Percentiles rank a stretch among this genome's conserved stretches.
phyloP scores from a whole-genome alignment of 2,329 filamentous ascomycete genomes.

The Microsporum canis region DNA sequence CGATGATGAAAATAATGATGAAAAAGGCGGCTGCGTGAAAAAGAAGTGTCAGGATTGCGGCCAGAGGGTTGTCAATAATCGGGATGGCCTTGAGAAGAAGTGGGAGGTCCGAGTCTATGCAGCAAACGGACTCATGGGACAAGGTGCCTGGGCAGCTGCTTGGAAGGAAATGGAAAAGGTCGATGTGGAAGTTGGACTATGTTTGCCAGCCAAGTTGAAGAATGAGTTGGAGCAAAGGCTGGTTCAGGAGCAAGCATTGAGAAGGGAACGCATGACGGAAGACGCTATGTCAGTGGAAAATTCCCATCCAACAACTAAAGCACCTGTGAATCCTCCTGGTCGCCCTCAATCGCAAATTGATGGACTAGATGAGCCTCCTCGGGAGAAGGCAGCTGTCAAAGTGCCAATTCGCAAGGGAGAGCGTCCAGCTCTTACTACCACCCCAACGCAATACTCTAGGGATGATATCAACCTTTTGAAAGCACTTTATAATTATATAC shows the following conservation, averaged over 20 bases:
- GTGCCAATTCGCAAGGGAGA: background rate
- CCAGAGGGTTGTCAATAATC: constrained; percentile 36
- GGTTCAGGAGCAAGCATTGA: constrained; percentile 30
- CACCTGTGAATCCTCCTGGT: background rate
- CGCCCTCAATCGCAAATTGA: constrained; percentile 14
- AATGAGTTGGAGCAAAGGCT: constrained; percentile 39
- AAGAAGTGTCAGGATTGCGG: constrained; percentile 43
- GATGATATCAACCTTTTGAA: constrained; percentile 2
- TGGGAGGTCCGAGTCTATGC: constrained; percentile 75
- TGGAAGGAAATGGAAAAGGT: constrained; percentile 99
- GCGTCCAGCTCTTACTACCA: background rate
- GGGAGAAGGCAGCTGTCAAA: background rate
- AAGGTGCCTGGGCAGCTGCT: constrained; percentile 82
- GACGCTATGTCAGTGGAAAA: background rate
- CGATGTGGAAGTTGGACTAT: constrained; percentile 79
- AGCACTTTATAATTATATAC: constrained; percentile 2
- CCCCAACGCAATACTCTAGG: background rate
- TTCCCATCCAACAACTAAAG: background rate
- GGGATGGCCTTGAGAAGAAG: constrained; percentile 38
- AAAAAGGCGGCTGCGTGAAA: constrained; percentile 20
- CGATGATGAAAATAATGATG: constrained; percentile 25
- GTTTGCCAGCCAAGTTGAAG: constrained; percentile 44
- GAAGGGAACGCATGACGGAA: constrained; percentile 9
- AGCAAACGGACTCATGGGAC: constrained; percentile 85
- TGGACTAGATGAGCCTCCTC: constrained; percentile 9